A percentile compares a stretch with the other conserved stretches of the same genome.
phyloP scores from a whole-genome alignment of 768 basidiomycete species.

The Leucosporidium yakuticum region DNA sequence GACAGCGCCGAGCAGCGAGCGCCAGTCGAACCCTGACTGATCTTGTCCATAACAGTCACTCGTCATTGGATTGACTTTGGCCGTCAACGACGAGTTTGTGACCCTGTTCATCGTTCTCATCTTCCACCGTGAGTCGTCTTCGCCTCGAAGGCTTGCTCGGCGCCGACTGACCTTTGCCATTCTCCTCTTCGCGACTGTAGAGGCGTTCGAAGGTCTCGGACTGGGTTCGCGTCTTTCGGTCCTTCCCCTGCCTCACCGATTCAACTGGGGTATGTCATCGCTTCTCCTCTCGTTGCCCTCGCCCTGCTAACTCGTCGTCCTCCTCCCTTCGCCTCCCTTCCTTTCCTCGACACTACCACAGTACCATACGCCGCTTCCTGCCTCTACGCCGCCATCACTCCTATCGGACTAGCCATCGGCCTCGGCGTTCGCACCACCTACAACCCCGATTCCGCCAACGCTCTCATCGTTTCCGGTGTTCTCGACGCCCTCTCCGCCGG shows the following conservation, averaged over 20 bases:
- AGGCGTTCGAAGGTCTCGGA: constrained; percentile 6
- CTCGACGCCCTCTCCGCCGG: constrained; percentile 38
- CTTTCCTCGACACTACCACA: background rate
- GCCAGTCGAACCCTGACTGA: too few relatives aligned
- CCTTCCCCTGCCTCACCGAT: constrained; percentile 31
- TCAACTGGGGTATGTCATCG: background rate
- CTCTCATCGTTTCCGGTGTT: constrained; percentile 27
- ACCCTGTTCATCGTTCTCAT: constrained; percentile 43
- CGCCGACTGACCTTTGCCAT: background rate
- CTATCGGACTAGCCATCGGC: constrained; percentile 24
- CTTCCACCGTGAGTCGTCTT: constrained; percentile 34
- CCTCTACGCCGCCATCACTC: constrained; percentile 35
- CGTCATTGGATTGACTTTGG: constrained; percentile 22
- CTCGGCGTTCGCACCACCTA: constrained; percentile 24
- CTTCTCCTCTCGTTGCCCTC: too few relatives aligned
- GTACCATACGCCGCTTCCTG: constrained; percentile 16
- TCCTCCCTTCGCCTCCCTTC: background rate
- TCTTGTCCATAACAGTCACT: constrained; percentile 19
- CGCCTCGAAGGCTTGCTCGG: background rate
- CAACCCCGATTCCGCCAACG: background rate
- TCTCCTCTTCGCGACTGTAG: background rate
- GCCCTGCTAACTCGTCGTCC: too few relatives aligned
- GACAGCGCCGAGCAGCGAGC: too few relatives aligned
- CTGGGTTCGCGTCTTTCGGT: constrained; percentile 35
- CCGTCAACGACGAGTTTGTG: constrained; percentile 40